Evolutionary conservation across 768 basidiomycete genomes (phyloP).

Genomic region (Termitomyces sp.): DNA sequence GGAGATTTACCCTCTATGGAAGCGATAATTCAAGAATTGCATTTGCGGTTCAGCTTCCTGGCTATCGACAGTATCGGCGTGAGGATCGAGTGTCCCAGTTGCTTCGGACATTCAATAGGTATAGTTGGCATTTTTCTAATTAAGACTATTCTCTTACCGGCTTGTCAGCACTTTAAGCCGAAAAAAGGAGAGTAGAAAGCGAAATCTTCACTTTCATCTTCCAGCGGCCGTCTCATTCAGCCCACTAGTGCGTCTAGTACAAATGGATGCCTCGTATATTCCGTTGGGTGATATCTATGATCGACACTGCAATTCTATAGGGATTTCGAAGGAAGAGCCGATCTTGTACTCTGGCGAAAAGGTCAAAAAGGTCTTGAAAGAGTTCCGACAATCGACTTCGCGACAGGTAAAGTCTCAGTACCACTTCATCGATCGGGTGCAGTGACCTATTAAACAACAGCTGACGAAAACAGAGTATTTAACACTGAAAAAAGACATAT

Average conservation of each 20-base stretch:
- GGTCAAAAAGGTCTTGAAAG: conserved; percentile 60
- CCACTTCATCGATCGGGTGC: neutral
- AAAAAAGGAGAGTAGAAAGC: conserved; percentile 89
- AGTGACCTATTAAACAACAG: conserved; percentile 25
- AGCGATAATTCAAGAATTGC: conserved; percentile 85
- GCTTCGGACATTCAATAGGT: conserved; percentile 94
- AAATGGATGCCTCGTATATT: conserved; percentile 88
- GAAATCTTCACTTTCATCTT: conserved; percentile 87
- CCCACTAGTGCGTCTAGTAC: conserved; percentile 77
- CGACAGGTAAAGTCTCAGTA: conserved; percentile 30
- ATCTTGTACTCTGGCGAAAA: conserved; percentile 84
- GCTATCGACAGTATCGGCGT: conserved; percentile 77
- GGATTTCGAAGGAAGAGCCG: conserved; percentile 83
- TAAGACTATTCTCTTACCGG: conserved; percentile 1
- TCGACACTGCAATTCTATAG: conserved; percentile 68
- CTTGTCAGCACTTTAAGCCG: conserved; percentile 64
- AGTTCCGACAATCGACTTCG: conserved; percentile 44
- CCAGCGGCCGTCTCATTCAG: conserved; percentile 84
- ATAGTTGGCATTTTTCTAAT: conserved; percentile 13
- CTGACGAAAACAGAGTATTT: conserved; percentile 60
- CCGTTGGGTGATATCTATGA: conserved; percentile 94
- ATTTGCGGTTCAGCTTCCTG: conserved; percentile 88
- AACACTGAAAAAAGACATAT: conserved; percentile 73
- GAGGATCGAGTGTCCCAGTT: conserved; percentile 92
- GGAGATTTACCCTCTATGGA: conserved; percentile 86